These are phyloP conservation scores for Carex kokanica DNA, from an alignment of 176 grass and related monocot species.

Conservation along the genomic window DNA sequence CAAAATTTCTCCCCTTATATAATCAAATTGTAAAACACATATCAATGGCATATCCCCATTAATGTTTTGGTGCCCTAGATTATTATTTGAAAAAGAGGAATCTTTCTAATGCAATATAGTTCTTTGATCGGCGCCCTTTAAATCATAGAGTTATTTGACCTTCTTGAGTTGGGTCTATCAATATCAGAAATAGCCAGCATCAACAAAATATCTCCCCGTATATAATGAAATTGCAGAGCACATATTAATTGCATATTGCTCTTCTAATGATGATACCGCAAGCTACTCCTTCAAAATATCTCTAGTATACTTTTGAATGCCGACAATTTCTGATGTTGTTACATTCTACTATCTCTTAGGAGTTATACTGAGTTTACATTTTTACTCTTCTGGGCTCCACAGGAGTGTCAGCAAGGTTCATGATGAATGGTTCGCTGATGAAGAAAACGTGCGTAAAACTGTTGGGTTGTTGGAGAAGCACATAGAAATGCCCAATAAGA, in stretches of 20 bases:
- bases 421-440: conserved; percentile 99
- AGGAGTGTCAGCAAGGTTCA: conserved; percentile 99
- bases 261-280: neutral
- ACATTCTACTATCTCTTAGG: conserved; percentile 6
- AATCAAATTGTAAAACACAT: neutral
- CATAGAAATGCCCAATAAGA: conserved; percentile 49
- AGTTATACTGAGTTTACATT: neutral
- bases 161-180: neutral
- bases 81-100: neutral
- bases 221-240: neutral
- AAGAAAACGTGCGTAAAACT: conserved; percentile 81
- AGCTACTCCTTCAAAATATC: neutral
- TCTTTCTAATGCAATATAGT: neutral
- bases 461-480: conserved; percentile 80
- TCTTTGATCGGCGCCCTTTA: neutral
- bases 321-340: neutral
- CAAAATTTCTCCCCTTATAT: neutral
- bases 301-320: neutral
- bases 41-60: neutral
- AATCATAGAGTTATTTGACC: neutral
- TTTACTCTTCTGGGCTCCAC: conserved; percentile 25
- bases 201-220: neutral
- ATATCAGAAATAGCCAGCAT: neutral
- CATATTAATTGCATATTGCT: neutral
- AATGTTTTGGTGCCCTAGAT: neutral